Conservation (phyloP, 495 filamentous ascomycete species). For the Neurospora discreta region DNA sequence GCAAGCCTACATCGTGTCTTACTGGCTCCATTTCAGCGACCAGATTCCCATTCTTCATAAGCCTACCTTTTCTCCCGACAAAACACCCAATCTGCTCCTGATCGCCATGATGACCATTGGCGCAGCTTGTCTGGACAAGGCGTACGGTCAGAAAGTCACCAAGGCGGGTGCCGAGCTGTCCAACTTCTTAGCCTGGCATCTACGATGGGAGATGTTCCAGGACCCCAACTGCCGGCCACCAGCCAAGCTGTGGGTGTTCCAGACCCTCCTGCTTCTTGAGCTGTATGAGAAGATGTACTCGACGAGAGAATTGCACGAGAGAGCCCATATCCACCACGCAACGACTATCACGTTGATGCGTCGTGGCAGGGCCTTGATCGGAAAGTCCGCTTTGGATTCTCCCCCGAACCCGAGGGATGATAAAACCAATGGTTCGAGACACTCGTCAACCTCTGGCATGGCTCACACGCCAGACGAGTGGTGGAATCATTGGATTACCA, state of each 20-base stretch:
- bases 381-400: slow-evolving; percentile 77
- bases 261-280: slow-evolving; percentile 80
- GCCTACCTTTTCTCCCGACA: slow-evolving; percentile 83
- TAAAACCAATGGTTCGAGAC: slow-evolving; percentile 45
- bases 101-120: slow-evolving; percentile 92
- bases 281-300: slow-evolving; percentile 97
- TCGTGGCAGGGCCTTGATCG: slow-evolving; percentile 81
- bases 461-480: slow-evolving; percentile 70
- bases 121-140: slow-evolving; percentile 75
- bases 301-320: slow-evolving; percentile 80
- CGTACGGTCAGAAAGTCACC: slow-evolving; percentile 60
- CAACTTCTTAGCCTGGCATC: slow-evolving; percentile 80
- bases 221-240: slow-evolving; percentile 86
- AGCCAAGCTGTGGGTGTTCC: slow-evolving; percentile 96
- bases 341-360: slow-evolving; percentile 95
- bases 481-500: slow-evolving; percentile 96
- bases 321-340: slow-evolving; percentile 94
- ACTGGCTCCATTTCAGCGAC: slow-evolving; percentile 89
- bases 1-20: slow-evolving; percentile 87
- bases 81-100: slow-evolving; percentile 73
- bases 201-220: slow-evolving; percentile 88
- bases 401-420: slow-evolving; percentile 71
- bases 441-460: slow-evolving; percentile 46
- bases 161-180: slow-evolving; percentile 66
- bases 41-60: slow-evolving; percentile 92